A percentile compares a stretch with the other conserved stretches of the same genome.
phyloP scores from a whole-genome alignment of 1,139 yeast genomes.

The Geotrichum australiense region DNA sequence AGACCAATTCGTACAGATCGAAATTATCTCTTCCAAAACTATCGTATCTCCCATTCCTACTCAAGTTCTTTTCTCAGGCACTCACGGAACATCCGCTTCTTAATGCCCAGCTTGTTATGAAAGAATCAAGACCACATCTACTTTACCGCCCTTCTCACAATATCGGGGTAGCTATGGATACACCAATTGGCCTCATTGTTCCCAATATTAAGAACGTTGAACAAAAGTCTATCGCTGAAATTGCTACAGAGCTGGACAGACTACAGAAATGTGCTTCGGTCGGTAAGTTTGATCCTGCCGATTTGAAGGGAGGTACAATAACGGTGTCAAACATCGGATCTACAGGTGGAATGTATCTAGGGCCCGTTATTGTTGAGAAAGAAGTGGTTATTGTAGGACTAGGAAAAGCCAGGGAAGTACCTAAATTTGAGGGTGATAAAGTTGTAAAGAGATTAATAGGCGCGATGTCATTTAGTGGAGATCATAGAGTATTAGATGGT shows the following conservation, averaged over 20 bases:
- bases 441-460: slow-evolving; percentile 29
- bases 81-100: slow-evolving; percentile 28
- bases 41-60: slow-evolving; percentile 35
- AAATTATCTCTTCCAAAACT: slow-evolving; percentile 23
- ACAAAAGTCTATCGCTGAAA: slow-evolving; percentile 52
- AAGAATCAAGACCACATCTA: slow-evolving; percentile 24
- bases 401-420: slow-evolving; percentile 29
- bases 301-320: slow-evolving; percentile 70
- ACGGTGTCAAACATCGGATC: slow-evolving; percentile 74
- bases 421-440: slow-evolving; percentile 25
- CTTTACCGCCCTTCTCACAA: slow-evolving; percentile 32
- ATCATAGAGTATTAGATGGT: slow-evolving; percentile 34
- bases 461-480: slow-evolving; percentile 35
- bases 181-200: slow-evolving; percentile 68
- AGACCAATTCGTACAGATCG: slow-evolving; percentile 23
- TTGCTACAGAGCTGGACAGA: slow-evolving; percentile 52
- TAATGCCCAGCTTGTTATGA: slow-evolving; percentile 26
- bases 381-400: slow-evolving; percentile 35
- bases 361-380: slow-evolving; percentile 50
- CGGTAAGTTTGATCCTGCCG: slow-evolving; percentile 61
- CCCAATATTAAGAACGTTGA: slow-evolving; percentile 69
- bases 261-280: slow-evolving; percentile 55
- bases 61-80: slow-evolving; percentile 33
- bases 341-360: slow-evolving; percentile 70
- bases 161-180: slow-evolving; percentile 65